Conservation (phyloP, 306 rosid species). For the Corylus avellana region DNA sequence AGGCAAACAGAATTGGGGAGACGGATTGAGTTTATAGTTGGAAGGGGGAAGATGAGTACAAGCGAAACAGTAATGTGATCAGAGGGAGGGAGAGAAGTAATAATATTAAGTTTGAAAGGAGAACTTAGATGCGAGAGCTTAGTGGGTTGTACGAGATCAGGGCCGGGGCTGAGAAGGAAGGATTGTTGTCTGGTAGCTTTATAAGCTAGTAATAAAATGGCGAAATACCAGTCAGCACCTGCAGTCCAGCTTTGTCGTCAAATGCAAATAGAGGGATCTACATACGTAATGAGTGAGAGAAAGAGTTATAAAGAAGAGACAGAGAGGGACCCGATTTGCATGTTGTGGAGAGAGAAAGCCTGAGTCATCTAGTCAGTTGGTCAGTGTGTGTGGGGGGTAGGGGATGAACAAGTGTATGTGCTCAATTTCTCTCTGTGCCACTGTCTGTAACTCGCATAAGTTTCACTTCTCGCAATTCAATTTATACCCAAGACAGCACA, state of each 20-base stretch:
- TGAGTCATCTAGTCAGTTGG: conserved; percentile 34
- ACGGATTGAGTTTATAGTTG: neutral
- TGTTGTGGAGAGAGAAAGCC: conserved; percentile 42
- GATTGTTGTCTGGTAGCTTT: conserved; percentile 57
- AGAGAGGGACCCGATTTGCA: conserved; percentile 44
- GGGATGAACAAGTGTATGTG: conserved; percentile 33
- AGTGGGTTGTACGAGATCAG: conserved; percentile 25
- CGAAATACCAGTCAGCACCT: conserved; percentile 80
- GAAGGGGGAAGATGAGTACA: neutral
- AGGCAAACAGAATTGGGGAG: neutral
- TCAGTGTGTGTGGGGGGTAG: conserved; percentile 33
- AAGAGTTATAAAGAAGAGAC: conserved; percentile 4
- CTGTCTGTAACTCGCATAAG: conserved; percentile 7
- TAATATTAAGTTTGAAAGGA: conserved; percentile 49
- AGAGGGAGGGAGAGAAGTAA: conserved; percentile 15
- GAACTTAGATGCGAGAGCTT: conserved; percentile 23
- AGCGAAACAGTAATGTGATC: conserved; percentile 20
- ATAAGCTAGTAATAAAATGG: conserved; percentile 51
- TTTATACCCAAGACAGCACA: conserved; percentile 24
- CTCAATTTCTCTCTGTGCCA: conserved; percentile 8
- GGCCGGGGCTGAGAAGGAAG: conserved; percentile 27
- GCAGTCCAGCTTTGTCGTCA: conserved; percentile 82
- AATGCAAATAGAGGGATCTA: conserved; percentile 43
- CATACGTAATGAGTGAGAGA: conserved; percentile 15
- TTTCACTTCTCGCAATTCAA: conserved; percentile 9